These are phyloP conservation scores for Vitis labrusca DNA, from an alignment of 164 flowering plant genomes.

Conservation along the genomic window DNA sequence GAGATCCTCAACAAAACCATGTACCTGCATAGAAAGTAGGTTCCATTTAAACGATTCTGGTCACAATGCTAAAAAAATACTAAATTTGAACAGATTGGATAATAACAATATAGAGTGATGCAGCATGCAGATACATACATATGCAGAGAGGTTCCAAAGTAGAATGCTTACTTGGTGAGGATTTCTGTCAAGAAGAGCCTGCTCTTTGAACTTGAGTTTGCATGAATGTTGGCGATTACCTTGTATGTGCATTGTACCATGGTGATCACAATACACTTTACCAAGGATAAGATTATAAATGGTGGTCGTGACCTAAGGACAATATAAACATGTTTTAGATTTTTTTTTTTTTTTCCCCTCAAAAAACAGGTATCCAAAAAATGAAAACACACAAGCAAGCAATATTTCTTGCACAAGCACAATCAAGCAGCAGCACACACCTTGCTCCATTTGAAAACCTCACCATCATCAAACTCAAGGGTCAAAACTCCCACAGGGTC, in stretches of 20 bases:
- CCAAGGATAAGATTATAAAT: slow-evolving; percentile 90
- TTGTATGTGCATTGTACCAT: slow-evolving; percentile 78
- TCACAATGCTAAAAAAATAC: not conserved
- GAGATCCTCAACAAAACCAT: slow-evolving; percentile 78
- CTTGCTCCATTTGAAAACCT: slow-evolving; percentile 96
- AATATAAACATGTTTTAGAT: slow-evolving; percentile 5
- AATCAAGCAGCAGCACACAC: slow-evolving; percentile 27
- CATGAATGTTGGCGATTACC: slow-evolving; percentile 80
- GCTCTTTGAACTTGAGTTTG: slow-evolving; percentile 89
- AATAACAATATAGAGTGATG: not conserved
- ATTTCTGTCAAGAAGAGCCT: slow-evolving; percentile 77
- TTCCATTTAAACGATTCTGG: not conserved
- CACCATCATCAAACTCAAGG: slow-evolving; percentile 95
- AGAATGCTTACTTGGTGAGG: slow-evolving; percentile 70
- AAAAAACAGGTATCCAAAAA: not conserved
- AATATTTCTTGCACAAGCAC: not conserved
- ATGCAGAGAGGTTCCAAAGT: not conserved
- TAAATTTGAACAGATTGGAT: not conserved
- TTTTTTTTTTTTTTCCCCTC: not conserved
- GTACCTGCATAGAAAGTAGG: slow-evolving; percentile 47
- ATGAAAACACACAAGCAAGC: not conserved
- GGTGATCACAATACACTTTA: slow-evolving; percentile 85
- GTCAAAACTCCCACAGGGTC: slow-evolving; percentile 87
- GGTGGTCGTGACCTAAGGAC: slow-evolving; percentile 72
- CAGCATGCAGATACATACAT: not conserved